Evolutionary conservation across 176 grass and related monocot species (phyloP), one percentile per base, ranked within the genome.

Genomic region (Aegilops speltoides): DNA sequence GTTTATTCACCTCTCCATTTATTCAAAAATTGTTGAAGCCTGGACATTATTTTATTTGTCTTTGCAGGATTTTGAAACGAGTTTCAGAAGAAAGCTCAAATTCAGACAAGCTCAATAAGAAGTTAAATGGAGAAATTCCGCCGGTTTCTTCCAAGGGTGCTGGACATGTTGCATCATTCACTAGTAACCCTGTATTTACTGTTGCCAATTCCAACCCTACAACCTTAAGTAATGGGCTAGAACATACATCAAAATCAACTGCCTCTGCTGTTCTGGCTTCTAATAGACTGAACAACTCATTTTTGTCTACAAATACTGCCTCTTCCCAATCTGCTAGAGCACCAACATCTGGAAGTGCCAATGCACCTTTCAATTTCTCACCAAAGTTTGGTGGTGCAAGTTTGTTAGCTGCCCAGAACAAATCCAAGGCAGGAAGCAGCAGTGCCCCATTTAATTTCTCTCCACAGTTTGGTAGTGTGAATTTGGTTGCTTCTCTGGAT

Each of bases 101-200:
- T 78, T 24, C 37, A 22, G 26, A 33, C 23, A 82, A 73, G 78
- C 37, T 28, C 40, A 64, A 56, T 41, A 41, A 43, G 61, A 85
- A 82, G 31, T 72, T 70, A 43, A 90, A 57, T 83, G 64, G 73
- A 79, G 80, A 90, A 66, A 34, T 74, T 10, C 56, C 36, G 65
- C 43, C 19, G 64, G 22, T 87, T 54, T 79, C 63, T 77, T 82
- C 80, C 32, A 73, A 83, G 32, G 79, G 20, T 66, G 83, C 84
- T 83, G 80, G 73, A 23, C 64, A 79, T 87, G 74, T 73, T 79
- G 15, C 34, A 74, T 83, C 89, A n/a, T 86, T 86, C 64, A 83
- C 89, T 3, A 73, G 64, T 78, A 82, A 86, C 20, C 79, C 54
- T 72, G 79, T 87, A 60, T 86, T 90, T 72, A 83, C 37, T 28